Evolutionary conservation across 805 yeast species (phyloP), one percentile per base, ranked within the genome.

Genomic region (Cyberlindnera mississippiensis): DNA sequence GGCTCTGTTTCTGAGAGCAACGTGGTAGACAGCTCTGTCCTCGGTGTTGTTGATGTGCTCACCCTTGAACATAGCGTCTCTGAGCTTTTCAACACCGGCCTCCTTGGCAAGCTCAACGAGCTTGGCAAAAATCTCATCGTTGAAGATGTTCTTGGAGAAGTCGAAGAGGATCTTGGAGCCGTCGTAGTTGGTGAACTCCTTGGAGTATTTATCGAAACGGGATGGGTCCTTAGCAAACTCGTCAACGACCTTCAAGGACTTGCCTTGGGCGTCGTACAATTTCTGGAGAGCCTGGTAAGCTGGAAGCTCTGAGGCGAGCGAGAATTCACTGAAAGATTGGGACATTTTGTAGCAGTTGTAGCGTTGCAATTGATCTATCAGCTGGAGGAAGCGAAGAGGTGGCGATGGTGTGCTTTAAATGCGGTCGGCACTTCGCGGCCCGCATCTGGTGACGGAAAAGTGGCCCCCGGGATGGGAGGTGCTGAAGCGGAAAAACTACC

Each of bases 11-110:
- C 99, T 85, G 59, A 93, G 78, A 28, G 98, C 99, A 57, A 81
- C 87, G 71, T 93, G 99, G 76, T 76, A 93, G 35, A 93, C 99
- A 31, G 99, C 98, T 69, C 96, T 80, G 69, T 80, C 85, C 72
- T 93, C 99, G 48, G 99, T 93, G 70, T 78, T 78, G 76, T 93
- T 93, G 75, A 93, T 89, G 70, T 87, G 89, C 46, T 80, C 85
- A 65, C 99, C 99, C 24, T 76, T 76, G 62, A 93, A 93, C 89
- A 93, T 82, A 42, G 76, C 86, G 59, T 91, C 95, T 66, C 98
- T 81, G 63, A 93, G 79, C 45, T 73, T 62, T 65, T 88, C 93
- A 55, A 93, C 90, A 41, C 81, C 77, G 53, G 97, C 90, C 68
- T 93, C 95, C 63, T 81, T 78, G 55, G 98, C 98, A 61, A 93